Evolutionary conservation across 2,329 filamentous ascomycete genomes (phyloP).

Genomic region (Chlorencoelia australis): DNA sequence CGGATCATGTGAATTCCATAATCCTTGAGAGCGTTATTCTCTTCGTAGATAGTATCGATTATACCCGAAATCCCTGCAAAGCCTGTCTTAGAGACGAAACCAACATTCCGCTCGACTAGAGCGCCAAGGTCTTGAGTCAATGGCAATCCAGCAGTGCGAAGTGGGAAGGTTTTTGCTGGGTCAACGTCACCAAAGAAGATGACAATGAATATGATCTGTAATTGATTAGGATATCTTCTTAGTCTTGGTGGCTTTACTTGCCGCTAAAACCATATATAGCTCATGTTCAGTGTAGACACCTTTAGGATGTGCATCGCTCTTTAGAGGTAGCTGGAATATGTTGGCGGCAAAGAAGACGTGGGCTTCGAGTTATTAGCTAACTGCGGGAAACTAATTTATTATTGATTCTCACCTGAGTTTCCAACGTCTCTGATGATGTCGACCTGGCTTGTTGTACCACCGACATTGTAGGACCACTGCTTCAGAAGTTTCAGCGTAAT

Average conservation of each 20-base stretch:
- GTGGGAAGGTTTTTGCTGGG: slow-evolving; percentile 49
- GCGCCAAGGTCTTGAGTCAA: slow-evolving; percentile 46
- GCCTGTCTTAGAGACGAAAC: slow-evolving; percentile 27
- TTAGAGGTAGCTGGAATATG: slow-evolving; percentile 43
- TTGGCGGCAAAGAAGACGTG: slow-evolving; percentile 37
- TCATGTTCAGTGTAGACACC: slow-evolving; percentile 44
- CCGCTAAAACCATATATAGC: slow-evolving; percentile 7
- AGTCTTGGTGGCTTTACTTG: not conserved
- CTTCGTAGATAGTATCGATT: slow-evolving; percentile 35
- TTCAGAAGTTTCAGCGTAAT: slow-evolving; percentile 35
- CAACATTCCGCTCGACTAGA: slow-evolving; percentile 55
- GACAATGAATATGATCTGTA: slow-evolving; percentile 51
- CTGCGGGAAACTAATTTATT: slow-evolving; percentile 33
- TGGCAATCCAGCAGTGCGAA: slow-evolving; percentile 53
- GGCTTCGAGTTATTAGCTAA: slow-evolving; percentile 33
- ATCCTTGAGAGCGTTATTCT: slow-evolving; percentile 24
- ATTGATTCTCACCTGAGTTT: slow-evolving; percentile 36
- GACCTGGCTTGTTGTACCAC: slow-evolving; percentile 34
- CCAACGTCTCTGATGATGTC: slow-evolving; percentile 51
- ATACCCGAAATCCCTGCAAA: slow-evolving; percentile 5
- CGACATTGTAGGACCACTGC: slow-evolving; percentile 32
- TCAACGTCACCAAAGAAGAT: slow-evolving; percentile 57
- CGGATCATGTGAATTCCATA: slow-evolving; percentile 58
- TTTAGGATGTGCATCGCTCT: slow-evolving; percentile 36
- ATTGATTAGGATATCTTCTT: slow-evolving; percentile 32